Evolutionary conservation across 2,329 filamentous ascomycete species (phyloP), one percentile per base, ranked within the genome.

Genomic region (Botrytis byssoidea): DNA sequence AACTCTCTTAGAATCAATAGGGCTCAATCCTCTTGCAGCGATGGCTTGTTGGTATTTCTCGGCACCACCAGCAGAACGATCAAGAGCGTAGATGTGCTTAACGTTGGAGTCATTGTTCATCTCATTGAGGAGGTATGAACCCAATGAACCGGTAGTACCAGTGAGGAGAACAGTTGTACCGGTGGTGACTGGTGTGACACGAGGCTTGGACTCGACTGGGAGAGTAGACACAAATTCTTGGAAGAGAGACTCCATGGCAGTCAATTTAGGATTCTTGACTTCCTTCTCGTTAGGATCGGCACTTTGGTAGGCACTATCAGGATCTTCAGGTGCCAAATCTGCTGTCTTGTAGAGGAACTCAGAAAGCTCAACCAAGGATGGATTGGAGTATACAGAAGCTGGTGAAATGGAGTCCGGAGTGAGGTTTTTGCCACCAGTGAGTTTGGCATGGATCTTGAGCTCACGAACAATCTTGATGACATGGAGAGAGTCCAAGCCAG

Each of bases 81-180:
- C 87, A 44, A 88, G 81, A 73, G 85, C 86, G 72, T 86, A 80
- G 59, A 87, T 77, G 74, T 83, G 84, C 57, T 79, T 78, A 16
- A 87, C 82, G 12, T 75, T 74, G 0, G 82, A 79, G 42, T 79
- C 79, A 25, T 73, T 74, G 6, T 82, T 75, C 59, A 85, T 79
- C 32, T 78, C 57, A 71, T 85, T 79, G 10, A 87, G 81, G 57
- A 87, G 79, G 75, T 86, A 86, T 10, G 82, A 84, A 0, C 86
- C 86, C 32, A 87, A 75, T 8, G 83, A 84, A 16, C 86, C 86
- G 0, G 86, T 87, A 4, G 83, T 85, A 25, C 84, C 86, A 0
- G 85, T 87, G 35, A 87, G 77, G 25, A 85, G 76, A 18, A 82
- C 73, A 3, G 73, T 75, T 16, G 46, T 64, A 7, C 48, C 64